phyloP scores from a whole-genome alignment of 108 stramenopile genomes.

The Cyclostephanos tholiformis region DNA sequence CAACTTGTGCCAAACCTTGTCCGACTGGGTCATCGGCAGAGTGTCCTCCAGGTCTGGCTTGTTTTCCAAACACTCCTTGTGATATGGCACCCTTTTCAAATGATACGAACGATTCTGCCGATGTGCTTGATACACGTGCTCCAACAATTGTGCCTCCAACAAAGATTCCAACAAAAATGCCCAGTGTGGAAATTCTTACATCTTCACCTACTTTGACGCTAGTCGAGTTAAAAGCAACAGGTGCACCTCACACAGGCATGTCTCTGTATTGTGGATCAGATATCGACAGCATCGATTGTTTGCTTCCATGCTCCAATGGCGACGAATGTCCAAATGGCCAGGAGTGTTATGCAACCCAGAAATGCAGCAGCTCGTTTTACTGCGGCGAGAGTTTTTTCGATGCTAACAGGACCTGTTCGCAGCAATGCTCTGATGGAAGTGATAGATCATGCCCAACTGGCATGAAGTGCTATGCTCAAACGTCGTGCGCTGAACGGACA shows the following conservation, averaged over 20 bases:
- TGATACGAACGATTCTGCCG: background rate
- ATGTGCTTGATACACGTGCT: background rate
- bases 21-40: constrained; percentile 29
- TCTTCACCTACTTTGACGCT: constrained; percentile 69
- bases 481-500: constrained; percentile 28
- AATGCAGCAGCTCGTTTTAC: constrained; percentile 46
- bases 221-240: constrained; percentile 51
- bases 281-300: constrained; percentile 42
- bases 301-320: constrained; percentile 40
- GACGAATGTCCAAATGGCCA: constrained; percentile 41
- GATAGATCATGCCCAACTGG: constrained; percentile 35
- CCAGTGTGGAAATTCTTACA: constrained; percentile 19
- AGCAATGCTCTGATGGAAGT: constrained; percentile 38
- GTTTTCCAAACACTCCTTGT: constrained; percentile 57
- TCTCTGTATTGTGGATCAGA: constrained; percentile 44
- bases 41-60: constrained; percentile 43
- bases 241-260: constrained; percentile 40
- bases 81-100: constrained; percentile 3
- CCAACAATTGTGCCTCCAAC: constrained; percentile 3
- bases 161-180: constrained; percentile 2
- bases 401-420: constrained; percentile 42
- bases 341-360: constrained; percentile 47
- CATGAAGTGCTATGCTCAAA: constrained; percentile 44
- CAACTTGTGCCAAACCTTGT: constrained; percentile 44
- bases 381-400: constrained; percentile 41